These are phyloP conservation scores for Mycena polygramma DNA, from an alignment of 768 basidiomycete genomes.

Conservation along the genomic window DNA sequence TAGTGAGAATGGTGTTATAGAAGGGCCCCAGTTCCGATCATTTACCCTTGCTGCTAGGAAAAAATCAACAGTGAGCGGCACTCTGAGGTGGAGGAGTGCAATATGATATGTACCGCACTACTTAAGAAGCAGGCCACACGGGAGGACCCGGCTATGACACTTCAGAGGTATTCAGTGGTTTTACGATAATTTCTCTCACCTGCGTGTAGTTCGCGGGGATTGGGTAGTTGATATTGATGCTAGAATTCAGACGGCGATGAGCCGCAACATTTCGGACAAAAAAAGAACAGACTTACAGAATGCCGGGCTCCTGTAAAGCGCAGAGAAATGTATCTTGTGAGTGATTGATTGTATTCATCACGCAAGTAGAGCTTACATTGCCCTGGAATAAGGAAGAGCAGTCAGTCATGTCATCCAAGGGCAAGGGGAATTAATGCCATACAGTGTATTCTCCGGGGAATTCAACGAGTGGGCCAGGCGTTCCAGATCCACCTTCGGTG, in stretches of 20 bases:
- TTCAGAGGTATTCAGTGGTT: neutral
- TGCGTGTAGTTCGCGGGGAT: slow-evolving; percentile 36
- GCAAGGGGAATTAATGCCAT: neutral
- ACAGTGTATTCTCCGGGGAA: slow-evolving; percentile 52
- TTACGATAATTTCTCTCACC: neutral
- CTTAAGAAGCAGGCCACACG: slow-evolving; percentile 18
- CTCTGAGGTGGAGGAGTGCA: too few species aligned
- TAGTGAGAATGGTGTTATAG: too few species aligned
- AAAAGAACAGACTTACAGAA: slow-evolving; percentile 21
- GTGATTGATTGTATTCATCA: neutral
- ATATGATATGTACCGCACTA: neutral
- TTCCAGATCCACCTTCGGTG: slow-evolving; percentile 45
- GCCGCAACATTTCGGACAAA: neutral
- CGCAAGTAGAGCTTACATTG: neutral
- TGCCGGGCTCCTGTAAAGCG: slow-evolving; percentile 30
- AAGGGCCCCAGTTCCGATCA: too few species aligned
- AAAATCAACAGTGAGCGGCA: too few species aligned
- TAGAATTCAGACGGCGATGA: neutral
- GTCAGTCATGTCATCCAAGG: neutral
- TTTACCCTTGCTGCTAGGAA: too few species aligned
- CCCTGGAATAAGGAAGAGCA: neutral
- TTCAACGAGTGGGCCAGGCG: slow-evolving; percentile 48
- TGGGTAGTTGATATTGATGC: slow-evolving; percentile 37
- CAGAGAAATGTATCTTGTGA: too few species aligned
- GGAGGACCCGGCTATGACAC: slow-evolving; percentile 30